Conservation (phyloP, 331 rosid genomes). For the Pyracantha coccinea region DNA sequence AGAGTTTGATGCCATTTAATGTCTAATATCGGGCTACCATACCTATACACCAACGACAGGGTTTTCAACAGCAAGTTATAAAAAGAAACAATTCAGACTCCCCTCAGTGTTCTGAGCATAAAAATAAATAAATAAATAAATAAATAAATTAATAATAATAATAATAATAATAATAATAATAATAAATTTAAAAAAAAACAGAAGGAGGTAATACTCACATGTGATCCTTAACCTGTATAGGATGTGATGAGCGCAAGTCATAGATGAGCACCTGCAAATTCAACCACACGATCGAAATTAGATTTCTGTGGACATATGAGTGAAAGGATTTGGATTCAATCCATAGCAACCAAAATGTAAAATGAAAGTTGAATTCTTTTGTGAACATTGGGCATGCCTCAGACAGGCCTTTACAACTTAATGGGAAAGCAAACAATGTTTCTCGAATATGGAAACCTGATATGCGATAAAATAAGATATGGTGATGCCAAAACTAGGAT, state of each 20-base stretch:
- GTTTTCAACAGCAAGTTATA: not conserved
- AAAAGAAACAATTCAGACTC: not conserved
- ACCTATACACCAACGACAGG: conserved; percentile 45
- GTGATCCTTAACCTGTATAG: conserved; percentile 64
- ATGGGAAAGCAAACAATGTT: not conserved
- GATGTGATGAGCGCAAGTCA: conserved; percentile 79
- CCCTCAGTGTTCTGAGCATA: not conserved
- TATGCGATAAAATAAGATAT: not conserved
- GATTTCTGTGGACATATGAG: not conserved
- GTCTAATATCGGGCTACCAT: conserved; percentile 84
- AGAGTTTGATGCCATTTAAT: conserved; percentile 94
- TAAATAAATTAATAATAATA: no score
- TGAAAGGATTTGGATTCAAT: not conserved
- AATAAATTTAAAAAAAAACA: no score
- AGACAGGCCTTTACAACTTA: not conserved
- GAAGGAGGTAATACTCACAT: conserved; percentile 45
- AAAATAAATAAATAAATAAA: not conserved
- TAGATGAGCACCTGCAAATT: conserved; percentile 74
- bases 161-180: no score
- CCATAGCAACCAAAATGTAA: not conserved
- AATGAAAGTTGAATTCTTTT: not conserved
- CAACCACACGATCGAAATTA: conserved; percentile 8
- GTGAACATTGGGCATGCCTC: not conserved
- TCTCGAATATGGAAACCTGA: not conserved
- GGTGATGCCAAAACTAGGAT: not conserved